Evolutionary conservation across 805 yeast species (phyloP), one percentile per base, ranked within the genome.

Genomic region (Metschnikowia corniflorae): DNA sequence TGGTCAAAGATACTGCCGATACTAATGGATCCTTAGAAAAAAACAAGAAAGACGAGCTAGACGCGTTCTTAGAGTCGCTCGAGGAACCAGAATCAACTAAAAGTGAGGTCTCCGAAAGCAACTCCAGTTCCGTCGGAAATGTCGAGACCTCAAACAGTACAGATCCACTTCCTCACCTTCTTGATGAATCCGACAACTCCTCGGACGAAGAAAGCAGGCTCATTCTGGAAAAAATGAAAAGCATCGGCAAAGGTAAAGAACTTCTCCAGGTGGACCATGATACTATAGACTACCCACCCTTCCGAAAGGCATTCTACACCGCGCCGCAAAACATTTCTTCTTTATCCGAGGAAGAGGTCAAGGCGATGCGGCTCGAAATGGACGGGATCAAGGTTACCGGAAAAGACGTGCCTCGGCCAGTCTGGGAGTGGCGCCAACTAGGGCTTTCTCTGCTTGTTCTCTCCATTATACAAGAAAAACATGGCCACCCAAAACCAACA

Each of bases 351-450:
- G 77, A 71, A 25, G 88, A 85, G 33, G 78, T 82, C 1, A 70
- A 69, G 2, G 69, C 66, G 6, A 51, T 82, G 6, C 58, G 93
- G 31, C 48, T 70, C 12, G 53, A 53, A 8, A 51, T 78, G 28
- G 88, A 80, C 42, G 81, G 82, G n/a, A 79, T 87, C 21, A 74
- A 74, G 32, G 77, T 86, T 2, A 60, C 75, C 33, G 95, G 95
- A 0, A 43, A 50, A 0, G 55, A 65, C 26, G 71, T 77, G 27
- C 80, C 82, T 1, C 67, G 69, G 17, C 96, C 97, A 0, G 75
- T 87, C 0, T 51, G 70, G 26, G 75, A 76, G 37, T 91, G 97
- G 94, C 68, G 83, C 3, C 91, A 86, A 43, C 64, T 88, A 37
- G 96, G 96, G 0, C 65, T 93, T 1, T 82, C 95, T 0, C 60